These are phyloP conservation scores for Kregervanrija pseudodelftensis DNA, from an alignment of 805 yeast genomes.

Conservation along the genomic window DNA sequence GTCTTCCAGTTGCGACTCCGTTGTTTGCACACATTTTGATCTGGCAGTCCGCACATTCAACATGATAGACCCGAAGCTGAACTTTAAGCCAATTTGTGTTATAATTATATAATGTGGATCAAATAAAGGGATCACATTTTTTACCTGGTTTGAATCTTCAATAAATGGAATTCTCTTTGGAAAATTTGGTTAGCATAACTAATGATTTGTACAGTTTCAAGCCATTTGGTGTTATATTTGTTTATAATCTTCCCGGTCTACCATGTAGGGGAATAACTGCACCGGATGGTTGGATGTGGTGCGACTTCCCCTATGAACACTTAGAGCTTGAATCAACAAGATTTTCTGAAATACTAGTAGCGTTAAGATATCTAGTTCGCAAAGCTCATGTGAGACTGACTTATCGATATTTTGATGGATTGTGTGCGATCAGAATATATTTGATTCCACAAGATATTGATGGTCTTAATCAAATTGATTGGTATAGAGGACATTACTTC, in stretches of 20 bases:
- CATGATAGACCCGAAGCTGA: too few species aligned
- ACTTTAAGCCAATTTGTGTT: too few species aligned
- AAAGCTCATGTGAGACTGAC: conserved; percentile 40
- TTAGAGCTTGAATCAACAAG: conserved; percentile 3
- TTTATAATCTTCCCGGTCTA: conserved; percentile 35
- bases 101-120: too few species aligned
- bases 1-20: too few species aligned
- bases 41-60: too few species aligned
- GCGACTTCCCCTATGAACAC: conserved; percentile 36
- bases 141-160: too few species aligned
- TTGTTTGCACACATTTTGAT: too few species aligned
- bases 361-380: conserved; percentile 37
- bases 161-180: too few species aligned
- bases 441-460: conserved; percentile 38
- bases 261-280: conserved; percentile 31
- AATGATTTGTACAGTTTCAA: conserved; percentile 34
- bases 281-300: conserved; percentile 49
- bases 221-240: conserved; percentile 44
- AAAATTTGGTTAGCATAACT: conserved; percentile 19
- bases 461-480: conserved; percentile 26
- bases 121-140: too few species aligned
- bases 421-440: conserved; percentile 38
- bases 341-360: conserved; percentile 21
- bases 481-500: conserved; percentile 27
- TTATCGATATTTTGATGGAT: conserved; percentile 22